Base-by-base conservation (phyloP, 2,329 filamentous ascomycete genomes). In the Septoria petroselini region DNA sequence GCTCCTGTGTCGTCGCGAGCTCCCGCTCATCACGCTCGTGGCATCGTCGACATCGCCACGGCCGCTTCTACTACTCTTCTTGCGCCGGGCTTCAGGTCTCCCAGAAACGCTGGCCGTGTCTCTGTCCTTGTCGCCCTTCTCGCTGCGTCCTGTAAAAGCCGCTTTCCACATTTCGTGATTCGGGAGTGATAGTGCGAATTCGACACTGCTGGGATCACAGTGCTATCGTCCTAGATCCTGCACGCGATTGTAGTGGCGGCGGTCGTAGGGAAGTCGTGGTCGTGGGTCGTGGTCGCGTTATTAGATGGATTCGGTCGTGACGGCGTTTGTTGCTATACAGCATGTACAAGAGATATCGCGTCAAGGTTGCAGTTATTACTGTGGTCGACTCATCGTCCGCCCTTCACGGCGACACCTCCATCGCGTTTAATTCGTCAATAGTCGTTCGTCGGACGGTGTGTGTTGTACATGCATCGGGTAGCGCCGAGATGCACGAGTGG, bases 111-210 rank as follows among this genome's bases (percentile, higher is more conserved):
- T 46, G 27, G 37, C 33, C n/a, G 50, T 47, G 14, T 48, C 55
- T 21, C 39, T 48, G 23, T 45, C 43, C 41, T 25, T 43, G 44
- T 51, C 55, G 31, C 48, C 58, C 34, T 57, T 59, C 48, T 65
- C 65, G 50, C 63, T 65, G 50, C 63, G 64, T 40, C 65, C 64
- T 37, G 55, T 59, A 46, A 67, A 66, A n/a, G 64, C 63, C 33
- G 64, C 62, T 57, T 65, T 67, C 64, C 64, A 67, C 65, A 67
- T 67, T 7, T 37, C 57, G 23, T 27, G 23, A 27, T 27, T 27
- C 23, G n/a, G n/a, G 29, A 30, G 17, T 19, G 27, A 30, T 30
- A 7, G 12, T 30, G 27, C 27, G 27, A 30, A 7, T 30, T 30
- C 30, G 5, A 12, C 23, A 27, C 23, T 33, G 11, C 11, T 12